These are phyloP conservation scores for Fomitopsis palustris DNA, from an alignment of 1,284 basidiomycete genomes.

Conservation along the genomic window DNA sequence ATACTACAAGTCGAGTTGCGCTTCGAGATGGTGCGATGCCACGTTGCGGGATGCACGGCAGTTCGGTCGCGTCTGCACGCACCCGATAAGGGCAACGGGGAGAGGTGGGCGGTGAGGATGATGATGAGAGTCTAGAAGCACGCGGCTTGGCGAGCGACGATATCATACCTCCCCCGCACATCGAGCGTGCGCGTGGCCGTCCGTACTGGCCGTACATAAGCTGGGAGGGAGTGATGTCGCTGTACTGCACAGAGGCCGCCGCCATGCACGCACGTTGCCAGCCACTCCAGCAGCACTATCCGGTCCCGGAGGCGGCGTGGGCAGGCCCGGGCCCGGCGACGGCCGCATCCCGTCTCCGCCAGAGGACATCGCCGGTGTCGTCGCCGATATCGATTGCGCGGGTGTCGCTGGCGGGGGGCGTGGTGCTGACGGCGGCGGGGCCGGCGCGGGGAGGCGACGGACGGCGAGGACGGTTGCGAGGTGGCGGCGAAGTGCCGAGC, in stretches of 20 bases:
- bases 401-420: constrained; percentile 17
- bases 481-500: constrained; percentile 5
- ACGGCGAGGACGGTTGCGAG: constrained; percentile 17
- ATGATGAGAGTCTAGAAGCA: constrained; percentile 1
- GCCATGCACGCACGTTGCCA: constrained; percentile 19
- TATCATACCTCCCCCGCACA: not conserved
- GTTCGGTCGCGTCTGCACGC: not conserved
- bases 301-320: not conserved
- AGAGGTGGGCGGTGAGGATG: not conserved
- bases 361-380: constrained; percentile 13
- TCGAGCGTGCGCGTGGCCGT: not conserved
- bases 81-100: not conserved
- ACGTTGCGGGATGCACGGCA: not conserved
- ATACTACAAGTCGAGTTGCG: too few species aligned
- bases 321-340: not conserved
- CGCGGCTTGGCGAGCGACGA: not conserved
- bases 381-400: constrained; percentile 24
- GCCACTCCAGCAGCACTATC: not conserved
- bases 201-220: not conserved
- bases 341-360: constrained; percentile 6
- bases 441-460: constrained; percentile 5
- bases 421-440: constrained; percentile 8
- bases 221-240: not conserved
- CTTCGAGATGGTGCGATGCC: not conserved
- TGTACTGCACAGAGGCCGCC: constrained; percentile 2